A percentile compares a stretch with the other conserved stretches of the same genome.
Evolutionary conservation across 2,329 filamentous ascomycete genomes (phyloP).

Genomic region (Botrytis deweyae): DNA sequence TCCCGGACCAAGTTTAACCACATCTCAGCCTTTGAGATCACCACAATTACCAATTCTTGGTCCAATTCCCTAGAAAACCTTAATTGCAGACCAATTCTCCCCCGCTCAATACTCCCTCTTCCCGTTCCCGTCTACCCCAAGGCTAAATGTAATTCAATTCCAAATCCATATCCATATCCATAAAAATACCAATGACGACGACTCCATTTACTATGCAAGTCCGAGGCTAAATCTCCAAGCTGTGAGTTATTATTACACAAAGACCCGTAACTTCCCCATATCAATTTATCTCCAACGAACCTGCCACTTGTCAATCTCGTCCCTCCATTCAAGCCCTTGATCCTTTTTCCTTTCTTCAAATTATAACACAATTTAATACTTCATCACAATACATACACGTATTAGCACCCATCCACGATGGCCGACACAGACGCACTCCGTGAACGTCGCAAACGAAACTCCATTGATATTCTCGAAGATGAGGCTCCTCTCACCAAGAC

Average conservation of each 20-base stretch:
- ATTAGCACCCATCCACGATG: not conserved
- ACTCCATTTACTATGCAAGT: not conserved
- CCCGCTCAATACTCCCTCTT: not conserved
- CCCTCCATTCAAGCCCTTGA: not conserved
- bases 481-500: not conserved
- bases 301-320: conserved; percentile 5
- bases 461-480: not conserved
- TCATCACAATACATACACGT: not conserved
- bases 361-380: not conserved
- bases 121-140: conserved; percentile 1
- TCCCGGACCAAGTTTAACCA: not conserved
- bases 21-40: not conserved
- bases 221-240: conserved; percentile 8
- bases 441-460: conserved; percentile 13
- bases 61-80: not conserved
- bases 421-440: conserved; percentile 2
- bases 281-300: conserved; percentile 6
- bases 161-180: conserved; percentile 5
- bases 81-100: not conserved
- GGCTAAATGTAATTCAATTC: not conserved
- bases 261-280: conserved; percentile 10
- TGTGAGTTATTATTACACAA: not conserved
- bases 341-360: not conserved
- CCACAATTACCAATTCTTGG: conserved; percentile 13
- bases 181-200: conserved; percentile 2